Conservation (phyloP, 1,139 yeast genomes). For the Arxiozyma slooffiae region DNA sequence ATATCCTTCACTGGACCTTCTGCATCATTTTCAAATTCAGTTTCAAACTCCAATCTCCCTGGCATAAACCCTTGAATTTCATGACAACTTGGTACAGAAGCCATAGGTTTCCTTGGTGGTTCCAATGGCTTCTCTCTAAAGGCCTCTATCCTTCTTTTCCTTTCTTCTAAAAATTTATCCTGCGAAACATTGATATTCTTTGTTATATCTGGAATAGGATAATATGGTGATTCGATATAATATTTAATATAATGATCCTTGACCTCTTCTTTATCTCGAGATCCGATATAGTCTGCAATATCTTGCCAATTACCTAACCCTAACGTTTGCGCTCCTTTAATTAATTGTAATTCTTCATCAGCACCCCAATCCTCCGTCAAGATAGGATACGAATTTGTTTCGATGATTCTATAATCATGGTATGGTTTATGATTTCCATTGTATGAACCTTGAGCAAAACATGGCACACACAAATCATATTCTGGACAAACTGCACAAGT, state of each 20-base stretch:
- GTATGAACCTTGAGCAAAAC: constrained; percentile 76
- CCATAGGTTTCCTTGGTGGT: constrained; percentile 77
- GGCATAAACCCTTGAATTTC: constrained; percentile 99
- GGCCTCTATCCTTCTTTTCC: constrained; percentile 63
- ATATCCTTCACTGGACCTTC: constrained; percentile 89
- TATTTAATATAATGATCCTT: constrained; percentile 66
- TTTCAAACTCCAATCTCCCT: constrained; percentile 92
- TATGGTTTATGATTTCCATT: constrained; percentile 87
- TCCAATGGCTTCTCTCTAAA: constrained; percentile 62
- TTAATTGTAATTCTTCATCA: constrained; percentile 79
- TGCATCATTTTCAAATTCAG: constrained; percentile 94
- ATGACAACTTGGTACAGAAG: constrained; percentile 92
- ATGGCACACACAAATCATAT: constrained; percentile 92
- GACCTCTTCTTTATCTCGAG: constrained; percentile 84
- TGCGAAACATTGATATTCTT: constrained; percentile 60
- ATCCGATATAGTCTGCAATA: constrained; percentile 89
- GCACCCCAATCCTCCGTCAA: constrained; percentile 95
- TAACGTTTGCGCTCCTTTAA: constrained; percentile 83
- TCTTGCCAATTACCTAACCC: constrained; percentile 98
- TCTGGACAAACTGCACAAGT: constrained; percentile 88
- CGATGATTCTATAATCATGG: constrained; percentile 87
- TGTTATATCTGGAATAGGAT: constrained; percentile 77
- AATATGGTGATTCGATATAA: constrained; percentile 57
- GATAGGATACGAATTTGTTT: constrained; percentile 91
- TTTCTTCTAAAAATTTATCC: constrained; percentile 54